Base-by-base conservation (phyloP, 345 rosid genomes). In the Populus euphratica region DNA sequence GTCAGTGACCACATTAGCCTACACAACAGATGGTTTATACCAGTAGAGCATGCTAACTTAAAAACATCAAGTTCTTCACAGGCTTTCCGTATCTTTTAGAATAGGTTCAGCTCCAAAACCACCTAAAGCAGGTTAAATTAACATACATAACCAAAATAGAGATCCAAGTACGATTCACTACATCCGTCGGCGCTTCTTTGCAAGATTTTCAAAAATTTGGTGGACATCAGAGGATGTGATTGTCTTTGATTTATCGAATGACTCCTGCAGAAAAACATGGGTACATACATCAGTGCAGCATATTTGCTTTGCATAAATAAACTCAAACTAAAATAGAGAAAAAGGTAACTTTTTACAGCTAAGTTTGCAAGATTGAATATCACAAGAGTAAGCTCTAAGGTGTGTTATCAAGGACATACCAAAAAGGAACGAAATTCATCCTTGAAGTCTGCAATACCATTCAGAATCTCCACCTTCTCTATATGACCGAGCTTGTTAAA, bases 191-290 rank as follows among this genome's bases (percentile, higher is more conserved):
- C 97, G 94, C 85, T 94, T 93, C 88, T 92, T 93, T 47, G 91
- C 90, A 77, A 96, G 97, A 84, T 94, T 94, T 75, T 95, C 89
- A 44, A 96, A 96, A 76, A 96, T 91, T 82, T 92, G 93, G 66
- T 86, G 90, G 38, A 96, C 87, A 85, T 92, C 98, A 61, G 79
- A 93, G 76, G 95, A 39, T 1, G 98, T 92, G 88, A 94, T 82
- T 41, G 95, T 85, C 79, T 91, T 91, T n/a, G 98, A 94, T 18
- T 95, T 85, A 78, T 92, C 99, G 70, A 83, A 85, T 2, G 97
- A 86, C 69, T 86, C 97, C 98, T 91, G 87, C 85, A 68, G 66
- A 43, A 50, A 70, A 47, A 59, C 50, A 50, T 64, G 67, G 31
- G 11, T 29, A 41, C 17, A 68, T 21, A 23, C 27, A n/a, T 72